phyloP scores from a whole-genome alignment of 2,329 filamentous ascomycete genomes.

The Verticillium albo-atrum region DNA sequence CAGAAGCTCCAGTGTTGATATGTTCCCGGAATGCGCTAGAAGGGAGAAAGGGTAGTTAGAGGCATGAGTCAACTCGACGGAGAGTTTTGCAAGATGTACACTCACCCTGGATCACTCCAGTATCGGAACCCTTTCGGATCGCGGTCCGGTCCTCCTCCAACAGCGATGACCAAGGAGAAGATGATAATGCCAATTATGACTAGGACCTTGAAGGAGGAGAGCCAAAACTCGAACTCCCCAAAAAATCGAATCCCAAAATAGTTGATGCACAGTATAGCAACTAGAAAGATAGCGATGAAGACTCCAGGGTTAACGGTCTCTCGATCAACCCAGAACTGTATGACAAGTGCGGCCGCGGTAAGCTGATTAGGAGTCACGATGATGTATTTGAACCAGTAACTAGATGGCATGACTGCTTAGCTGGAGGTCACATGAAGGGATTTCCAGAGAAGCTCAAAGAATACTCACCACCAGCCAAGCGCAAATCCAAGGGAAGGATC shows the following conservation, averaged over 20 bases:
- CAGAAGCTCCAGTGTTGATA: slow-evolving; percentile 28
- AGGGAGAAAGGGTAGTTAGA: no score
- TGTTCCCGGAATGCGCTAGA: slow-evolving; percentile 40
- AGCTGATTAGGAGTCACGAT: slow-evolving; percentile 83
- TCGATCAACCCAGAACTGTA: slow-evolving; percentile 43
- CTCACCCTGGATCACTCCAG: slow-evolving; percentile 54
- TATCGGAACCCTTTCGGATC: slow-evolving; percentile 61
- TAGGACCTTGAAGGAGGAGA: slow-evolving; percentile 62
- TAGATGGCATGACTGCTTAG: neutral
- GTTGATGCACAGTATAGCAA: slow-evolving; percentile 60
- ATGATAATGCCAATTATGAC: slow-evolving; percentile 63
- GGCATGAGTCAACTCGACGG: neutral
- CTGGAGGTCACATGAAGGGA: neutral
- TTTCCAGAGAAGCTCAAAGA: neutral
- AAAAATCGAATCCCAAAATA: slow-evolving; percentile 66
- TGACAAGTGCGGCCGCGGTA: slow-evolving; percentile 73
- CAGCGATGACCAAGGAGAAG: slow-evolving; percentile 56
- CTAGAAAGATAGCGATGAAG: slow-evolving; percentile 67
- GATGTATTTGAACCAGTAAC: slow-evolving; percentile 72
- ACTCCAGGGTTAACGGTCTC: slow-evolving; percentile 60
- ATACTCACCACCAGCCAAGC: slow-evolving; percentile 62
- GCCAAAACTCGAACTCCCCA: slow-evolving; percentile 59
- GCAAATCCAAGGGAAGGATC: slow-evolving; percentile 77
- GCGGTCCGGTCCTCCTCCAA: slow-evolving; percentile 34
- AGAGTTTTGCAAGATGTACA: slow-evolving; percentile 14